Evolutionary conservation across 495 filamentous ascomycete species (phyloP), one percentile per base, ranked within the genome.

Genomic region (Lindgomyces ingoldianus): DNA sequence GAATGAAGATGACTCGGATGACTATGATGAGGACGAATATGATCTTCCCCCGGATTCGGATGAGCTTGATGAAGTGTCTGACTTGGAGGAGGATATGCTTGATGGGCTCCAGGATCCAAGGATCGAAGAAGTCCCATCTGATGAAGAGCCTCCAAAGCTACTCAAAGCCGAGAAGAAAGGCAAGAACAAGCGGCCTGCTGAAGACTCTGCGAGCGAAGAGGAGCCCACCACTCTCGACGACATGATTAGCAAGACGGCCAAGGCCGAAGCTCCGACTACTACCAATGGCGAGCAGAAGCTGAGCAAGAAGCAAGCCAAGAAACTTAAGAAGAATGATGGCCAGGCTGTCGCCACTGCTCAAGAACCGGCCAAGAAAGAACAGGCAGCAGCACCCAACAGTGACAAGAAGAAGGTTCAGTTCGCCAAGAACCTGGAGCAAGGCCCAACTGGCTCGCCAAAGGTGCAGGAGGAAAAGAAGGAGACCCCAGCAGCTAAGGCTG

Each of bases 261-360:
- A 86, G 74, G 72, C 79, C 14, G 67, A 64, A 26, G 65, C 70
- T 26, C 55, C 72, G n/a, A n/a, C n/a, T 52, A 74, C 76, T 55
- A 77, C 80, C 9, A 88, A 88, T 71, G 83, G 80, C 66, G 84
- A 85, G 62, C 72, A 77, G 47, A 81, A 79, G 70, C 82, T 95
- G 54, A 93, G 86, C 83, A 96, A 98, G 85, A 98, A 96, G 81
- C 91, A 98, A 76, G 86, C 87, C 71, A 98, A 99, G 86, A 99
- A 97, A 84, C 82, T 96, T 21, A 98, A 98, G 88, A 95, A 94
- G 81, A 97, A 96, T 81, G 88, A 93, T 73, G 93, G 93, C 48
- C 87, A 96, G 65, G 86, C 93, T 47, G 74, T 77, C 10, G 71
- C 75, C 21, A 82, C 87, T 60, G 74, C 80, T 49, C 80, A 79